phyloP scores from a whole-genome alignment of 768 basidiomycete species.

The Stropharia rugosoannulata region DNA sequence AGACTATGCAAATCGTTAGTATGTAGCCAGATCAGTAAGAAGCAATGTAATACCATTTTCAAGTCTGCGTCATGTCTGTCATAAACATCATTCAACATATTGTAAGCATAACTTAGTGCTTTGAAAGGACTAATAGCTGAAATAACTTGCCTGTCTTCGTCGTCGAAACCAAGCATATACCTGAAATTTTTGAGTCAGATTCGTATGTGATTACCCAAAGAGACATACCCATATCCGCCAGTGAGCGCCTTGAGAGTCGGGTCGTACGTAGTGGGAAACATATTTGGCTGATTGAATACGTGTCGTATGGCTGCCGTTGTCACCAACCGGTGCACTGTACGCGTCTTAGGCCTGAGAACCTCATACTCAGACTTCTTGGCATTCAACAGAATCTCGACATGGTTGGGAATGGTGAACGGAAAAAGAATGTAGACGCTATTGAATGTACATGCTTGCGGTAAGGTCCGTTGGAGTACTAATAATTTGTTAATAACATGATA shows the following conservation, averaged over 20 bases:
- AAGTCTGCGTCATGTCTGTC: constrained; percentile 5
- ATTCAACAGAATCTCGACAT: not conserved
- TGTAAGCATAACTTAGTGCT: not conserved
- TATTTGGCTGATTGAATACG: not conserved
- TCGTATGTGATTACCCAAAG: too few relatives aligned
- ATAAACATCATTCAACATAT: too few relatives aligned
- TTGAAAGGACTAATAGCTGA: not conserved
- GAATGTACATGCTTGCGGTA: constrained; percentile 20
- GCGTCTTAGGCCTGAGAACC: not conserved
- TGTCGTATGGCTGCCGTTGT: not conserved
- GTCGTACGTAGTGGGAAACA: not conserved
- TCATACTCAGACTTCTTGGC: not conserved
- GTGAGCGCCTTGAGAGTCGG: not conserved
- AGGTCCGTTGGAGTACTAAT: constrained; percentile 22
- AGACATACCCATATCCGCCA: constrained; percentile 6
- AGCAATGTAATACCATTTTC: not conserved
- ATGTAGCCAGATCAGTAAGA: too few relatives aligned
- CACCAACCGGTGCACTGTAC: not conserved
- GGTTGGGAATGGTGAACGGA: constrained; percentile 15
- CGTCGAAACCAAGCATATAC: constrained; percentile 3
- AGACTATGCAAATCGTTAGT: not conserved
- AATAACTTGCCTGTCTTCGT: not conserved
- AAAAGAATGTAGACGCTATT: constrained; percentile 24
- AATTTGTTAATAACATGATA: not conserved
- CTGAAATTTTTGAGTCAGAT: too few relatives aligned